Conservation (phyloP, 108 stramenopile genomes). For the Skeletonema marinoi region DNA sequence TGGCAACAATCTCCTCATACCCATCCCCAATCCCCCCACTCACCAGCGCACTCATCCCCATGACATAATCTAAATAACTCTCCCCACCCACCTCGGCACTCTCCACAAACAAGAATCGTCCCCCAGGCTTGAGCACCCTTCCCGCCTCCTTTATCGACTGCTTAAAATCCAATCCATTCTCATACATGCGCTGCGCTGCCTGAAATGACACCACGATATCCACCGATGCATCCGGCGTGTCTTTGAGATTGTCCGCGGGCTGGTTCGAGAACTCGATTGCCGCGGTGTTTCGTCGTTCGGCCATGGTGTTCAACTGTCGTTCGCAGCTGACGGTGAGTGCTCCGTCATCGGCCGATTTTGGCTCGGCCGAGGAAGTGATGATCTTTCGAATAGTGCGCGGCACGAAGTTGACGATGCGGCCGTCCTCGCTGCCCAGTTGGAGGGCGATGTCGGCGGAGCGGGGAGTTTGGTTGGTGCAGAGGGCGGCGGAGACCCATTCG, state of each 20-base stretch:
- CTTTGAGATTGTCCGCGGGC: conserved; percentile 67
- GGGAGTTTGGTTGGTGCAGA: conserved; percentile 88
- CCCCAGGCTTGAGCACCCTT: conserved; percentile 85
- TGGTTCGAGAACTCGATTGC: conserved; percentile 59
- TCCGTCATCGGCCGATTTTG: conserved; percentile 21
- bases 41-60: conserved; percentile 46
- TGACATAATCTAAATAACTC: conserved; percentile 71
- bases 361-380: conserved; percentile 70
- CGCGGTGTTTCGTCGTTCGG: conserved; percentile 61
- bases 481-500: conserved; percentile 85
- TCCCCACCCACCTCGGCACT: conserved; percentile 66
- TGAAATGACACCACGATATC: conserved; percentile 83
- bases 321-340: conserved; percentile 48
- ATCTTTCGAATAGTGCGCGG: conserved; percentile 75
- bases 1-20: conserved; percentile 36
- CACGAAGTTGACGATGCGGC: conserved; percentile 79
- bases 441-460: conserved; percentile 63
- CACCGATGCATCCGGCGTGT: conserved; percentile 65
- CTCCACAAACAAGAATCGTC: conserved; percentile 84
- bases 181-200: conserved; percentile 63
- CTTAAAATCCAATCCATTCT: conserved; percentile 85
- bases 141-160: conserved; percentile 74
- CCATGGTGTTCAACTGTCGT: conserved; percentile 71
- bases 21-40: conserved; percentile 66
- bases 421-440: conserved; percentile 80